Evolutionary conservation across 495 filamentous ascomycete genomes (phyloP), one percentile per base, ranked within the genome.

Genomic region (Penicillium pancosmium): DNA sequence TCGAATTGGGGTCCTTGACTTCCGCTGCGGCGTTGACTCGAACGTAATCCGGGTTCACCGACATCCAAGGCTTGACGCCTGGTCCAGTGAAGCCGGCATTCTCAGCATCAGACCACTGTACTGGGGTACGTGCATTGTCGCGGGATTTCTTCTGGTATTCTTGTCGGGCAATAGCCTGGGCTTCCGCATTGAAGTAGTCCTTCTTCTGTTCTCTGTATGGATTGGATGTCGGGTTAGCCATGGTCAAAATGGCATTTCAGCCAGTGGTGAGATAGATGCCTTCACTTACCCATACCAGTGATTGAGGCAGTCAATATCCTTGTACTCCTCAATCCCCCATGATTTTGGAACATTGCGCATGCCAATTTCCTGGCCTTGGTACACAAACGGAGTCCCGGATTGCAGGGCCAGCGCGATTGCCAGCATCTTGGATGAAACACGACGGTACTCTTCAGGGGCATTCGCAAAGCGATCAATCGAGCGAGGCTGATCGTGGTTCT

Each of bases 281-380:
- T 31, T 31, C 27, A 46, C 60, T 21, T 64, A 81, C 67, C 78
- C 69, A 33, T 80, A 66, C 80, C 84, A 89, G 52, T 87, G 87
- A 61, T 86, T 88, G 4, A 85, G 67, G 33, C 82, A 84, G 61
- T 90, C 89, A 52, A 91, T 80, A 62, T 92, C 90, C 61, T 86
- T 84, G 70, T 88, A 91, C 54, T 90, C 82, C 13, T 84, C 81
- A 23, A 90, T 86, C 0, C 68, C 73, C 89, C 88, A 91, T 16
- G 75, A 62, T 4, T 65, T 58, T 0, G 90, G 88, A 23, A 89
- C 80, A 65, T 92, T 91, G 34, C 80, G 78, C 85, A 91, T 91
- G 2, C 88, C 90, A 15, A 92, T 71, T 61, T 93, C 89, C 63
- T 93, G 87, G 9, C 90, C 90, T 62, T 92, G 88, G 60, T 89